Base-by-base conservation (phyloP, 2,329 filamentous ascomycete genomes). In the Venturiaceae sp. region DNA sequence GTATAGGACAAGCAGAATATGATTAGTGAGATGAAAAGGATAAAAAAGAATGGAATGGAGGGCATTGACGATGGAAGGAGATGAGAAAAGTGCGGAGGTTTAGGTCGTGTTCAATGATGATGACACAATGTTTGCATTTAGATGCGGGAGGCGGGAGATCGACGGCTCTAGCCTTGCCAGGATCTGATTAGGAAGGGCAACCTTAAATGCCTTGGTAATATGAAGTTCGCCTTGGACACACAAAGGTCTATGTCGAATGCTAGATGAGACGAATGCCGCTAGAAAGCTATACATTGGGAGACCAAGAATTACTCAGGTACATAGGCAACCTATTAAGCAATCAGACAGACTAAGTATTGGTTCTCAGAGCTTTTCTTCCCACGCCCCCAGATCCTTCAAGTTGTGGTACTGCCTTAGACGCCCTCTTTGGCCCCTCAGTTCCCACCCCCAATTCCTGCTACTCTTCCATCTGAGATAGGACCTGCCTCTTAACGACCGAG, bases 131-230 rank as follows among this genome's bases (percentile, higher is more conserved):
- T 47, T n/a, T 47, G 44, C 44, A 30, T 32, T 50, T 30, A 3
- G 44, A 50, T 50, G 44, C 44, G 26, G n/a, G 44, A 50, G 44
- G 44, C 44, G 44, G 44, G 44, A 50, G 44, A 50, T 50, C 44
- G 26, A 50, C 44, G 14, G 41, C 13, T 46, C 23, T 8, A 46
- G 41, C 41, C 41, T 28, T 28, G 6, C 21, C 7, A n/a, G n/a
- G n/a, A n/a, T n/a, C n/a, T n/a, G n/a, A n/a, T n/a, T n/a, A n/a
- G n/a, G n/a, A n/a, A n/a, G n/a, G n/a, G n/a, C n/a, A n/a, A n/a
- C n/a, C n/a, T n/a, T n/a, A n/a, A n/a, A n/a, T n/a, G n/a, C n/a
- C n/a, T n/a, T n/a, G n/a, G n/a, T n/a, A n/a, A n/a, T n/a, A n/a
- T n/a, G n/a, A n/a, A n/a, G n/a, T n/a, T n/a, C n/a, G n/a, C n/a